These are phyloP conservation scores for Aspergillus affinis DNA, from an alignment of 495 filamentous ascomycete species.

Conservation along the genomic window DNA sequence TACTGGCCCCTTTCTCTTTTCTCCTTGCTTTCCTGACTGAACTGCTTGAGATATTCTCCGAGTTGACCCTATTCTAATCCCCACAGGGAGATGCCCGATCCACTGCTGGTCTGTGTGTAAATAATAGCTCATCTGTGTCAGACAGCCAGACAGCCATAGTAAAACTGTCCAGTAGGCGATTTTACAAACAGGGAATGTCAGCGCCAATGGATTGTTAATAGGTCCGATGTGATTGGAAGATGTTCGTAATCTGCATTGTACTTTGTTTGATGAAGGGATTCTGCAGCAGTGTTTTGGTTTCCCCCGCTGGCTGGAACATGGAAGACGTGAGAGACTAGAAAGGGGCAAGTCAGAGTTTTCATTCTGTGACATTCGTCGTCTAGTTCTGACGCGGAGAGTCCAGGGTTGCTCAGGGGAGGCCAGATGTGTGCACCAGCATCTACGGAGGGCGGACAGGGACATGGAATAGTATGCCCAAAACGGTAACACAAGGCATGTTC, in stretches of 20 bases:
- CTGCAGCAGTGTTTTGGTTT: neutral
- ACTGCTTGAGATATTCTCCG: neutral
- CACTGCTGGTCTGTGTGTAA: conserved; percentile 7
- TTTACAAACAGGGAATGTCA: neutral
- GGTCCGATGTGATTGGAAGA: neutral
- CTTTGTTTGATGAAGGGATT: neutral
- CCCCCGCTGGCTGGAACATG: too few relatives aligned
- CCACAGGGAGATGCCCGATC: conserved; percentile 3
- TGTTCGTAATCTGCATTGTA: neutral
- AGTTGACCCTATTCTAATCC: neutral
- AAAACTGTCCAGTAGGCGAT: neutral
- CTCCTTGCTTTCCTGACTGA: neutral
- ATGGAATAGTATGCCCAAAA: neutral
- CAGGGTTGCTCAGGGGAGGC: too few relatives aligned
- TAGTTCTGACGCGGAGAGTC: neutral
- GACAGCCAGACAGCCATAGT: neutral
- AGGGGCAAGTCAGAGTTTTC: neutral
- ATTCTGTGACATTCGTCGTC: neutral
- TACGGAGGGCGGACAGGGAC: neutral
- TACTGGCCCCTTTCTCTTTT: too few relatives aligned
- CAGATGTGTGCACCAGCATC: too few relatives aligned
- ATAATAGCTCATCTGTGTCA: neutral
- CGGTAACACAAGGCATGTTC: neutral
- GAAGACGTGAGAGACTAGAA: too few relatives aligned
- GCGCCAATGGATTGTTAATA: neutral